Percentiles rank a stretch among this genome's conserved stretches.
phyloP scores from a whole-genome alignment of 228 moss, liverwort and hornwort species.

The Sphagnum fallax region DNA sequence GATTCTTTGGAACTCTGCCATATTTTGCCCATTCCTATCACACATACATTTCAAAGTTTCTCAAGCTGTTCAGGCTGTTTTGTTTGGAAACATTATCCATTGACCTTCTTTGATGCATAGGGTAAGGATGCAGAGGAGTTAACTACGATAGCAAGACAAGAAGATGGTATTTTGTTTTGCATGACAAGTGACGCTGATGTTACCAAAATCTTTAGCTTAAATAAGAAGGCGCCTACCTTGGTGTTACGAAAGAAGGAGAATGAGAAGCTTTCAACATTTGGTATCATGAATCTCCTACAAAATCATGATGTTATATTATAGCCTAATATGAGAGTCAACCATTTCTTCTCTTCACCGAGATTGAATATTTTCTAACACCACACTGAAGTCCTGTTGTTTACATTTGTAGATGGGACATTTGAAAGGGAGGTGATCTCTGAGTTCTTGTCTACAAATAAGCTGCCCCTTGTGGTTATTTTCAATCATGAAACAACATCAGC shows the following conservation, averaged over 20 bases:
- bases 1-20: background rate
- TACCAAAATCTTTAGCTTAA: slow-evolving; percentile 55
- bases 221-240: slow-evolving; percentile 32
- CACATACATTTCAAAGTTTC: too few relatives aligned
- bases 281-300: slow-evolving; percentile 14
- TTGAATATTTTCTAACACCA: too few relatives aligned
- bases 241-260: slow-evolving; percentile 40
- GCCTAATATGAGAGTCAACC: too few relatives aligned
- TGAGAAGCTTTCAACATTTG: slow-evolving; percentile 43
- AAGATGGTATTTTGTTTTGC: slow-evolving; percentile 57
- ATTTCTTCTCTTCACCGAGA: too few relatives aligned
- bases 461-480: slow-evolving; percentile 69
- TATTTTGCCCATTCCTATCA: background rate
- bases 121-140: slow-evolving; percentile 55
- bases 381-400: too few relatives aligned
- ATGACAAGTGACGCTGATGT: slow-evolving; percentile 52
- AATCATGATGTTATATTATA: too few relatives aligned
- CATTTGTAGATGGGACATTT: slow-evolving; percentile 56
- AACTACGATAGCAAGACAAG: slow-evolving; percentile 52
- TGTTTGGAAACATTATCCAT: background rate
- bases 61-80: background rate
- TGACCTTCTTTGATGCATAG: slow-evolving; percentile 12
- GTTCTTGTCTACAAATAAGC: slow-evolving; percentile 49
- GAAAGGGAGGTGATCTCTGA: slow-evolving; percentile 42
- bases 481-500: slow-evolving; percentile 30